Evolutionary conservation across 768 basidiomycete genomes (phyloP).

Genomic region (Phylloporus arenicola): DNA sequence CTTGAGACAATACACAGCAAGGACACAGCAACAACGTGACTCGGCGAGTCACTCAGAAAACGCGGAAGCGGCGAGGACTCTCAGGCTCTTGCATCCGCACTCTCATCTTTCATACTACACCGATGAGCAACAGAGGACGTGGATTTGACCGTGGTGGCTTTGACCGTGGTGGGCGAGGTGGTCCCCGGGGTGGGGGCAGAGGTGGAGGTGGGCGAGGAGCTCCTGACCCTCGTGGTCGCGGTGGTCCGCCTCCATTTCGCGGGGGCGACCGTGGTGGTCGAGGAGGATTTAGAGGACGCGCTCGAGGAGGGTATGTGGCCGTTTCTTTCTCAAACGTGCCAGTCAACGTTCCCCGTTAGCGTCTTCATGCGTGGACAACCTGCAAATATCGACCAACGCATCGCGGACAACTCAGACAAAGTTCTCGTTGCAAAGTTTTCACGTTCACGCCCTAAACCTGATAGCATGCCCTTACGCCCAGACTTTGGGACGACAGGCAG

Average conservation of each 20-base stretch:
- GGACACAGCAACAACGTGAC: conserved; percentile 21
- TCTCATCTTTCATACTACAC: neutral
- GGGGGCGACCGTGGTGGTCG: conserved; percentile 30
- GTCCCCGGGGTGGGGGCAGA: conserved; percentile 19
- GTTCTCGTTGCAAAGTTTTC: conserved; percentile 36
- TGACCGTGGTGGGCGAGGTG: neutral
- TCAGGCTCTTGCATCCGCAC: neutral
- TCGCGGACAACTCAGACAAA: conserved; percentile 39
- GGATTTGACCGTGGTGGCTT: conserved; percentile 29
- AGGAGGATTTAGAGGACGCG: conserved; percentile 28
- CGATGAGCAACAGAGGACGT: conserved; percentile 37
- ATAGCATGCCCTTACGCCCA: conserved; percentile 43
- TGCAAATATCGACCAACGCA: conserved; percentile 53
- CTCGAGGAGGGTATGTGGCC: conserved; percentile 37
- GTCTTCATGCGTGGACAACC: conserved; percentile 35
- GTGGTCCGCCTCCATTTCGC: conserved; percentile 22
- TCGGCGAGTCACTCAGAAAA: neutral
- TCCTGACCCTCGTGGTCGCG: conserved; percentile 23
- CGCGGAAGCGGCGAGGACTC: neutral
- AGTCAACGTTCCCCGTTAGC: conserved; percentile 20
- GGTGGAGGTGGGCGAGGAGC: conserved; percentile 30
- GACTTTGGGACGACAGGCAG: conserved; percentile 41
- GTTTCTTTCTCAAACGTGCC: neutral
- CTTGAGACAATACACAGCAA: conserved; percentile 1
- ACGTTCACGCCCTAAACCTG: conserved; percentile 14